Evolutionary conservation across 2,329 filamentous ascomycete genomes (phyloP).

Genomic region (Orbilia oligospora): DNA sequence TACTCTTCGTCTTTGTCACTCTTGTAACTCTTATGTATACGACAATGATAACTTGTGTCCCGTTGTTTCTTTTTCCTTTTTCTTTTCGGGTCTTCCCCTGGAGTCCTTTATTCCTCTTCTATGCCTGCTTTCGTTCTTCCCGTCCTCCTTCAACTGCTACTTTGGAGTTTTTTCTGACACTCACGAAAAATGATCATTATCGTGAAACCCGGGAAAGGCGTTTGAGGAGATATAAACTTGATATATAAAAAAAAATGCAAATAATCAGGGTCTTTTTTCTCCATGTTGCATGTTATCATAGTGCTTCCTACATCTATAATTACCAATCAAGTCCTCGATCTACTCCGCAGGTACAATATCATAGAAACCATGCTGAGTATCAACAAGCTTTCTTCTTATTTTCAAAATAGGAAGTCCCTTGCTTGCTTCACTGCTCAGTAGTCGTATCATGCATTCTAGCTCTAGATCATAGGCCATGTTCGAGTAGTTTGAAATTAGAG

Average conservation of each 20-base stretch:
- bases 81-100: slow-evolving; percentile 13
- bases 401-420: too few species aligned
- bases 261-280: slow-evolving; percentile 26
- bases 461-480: background rate
- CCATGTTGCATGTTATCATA: background rate
- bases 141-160: slow-evolving; percentile 45
- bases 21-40: slow-evolving; percentile 54
- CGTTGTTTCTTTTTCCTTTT: slow-evolving; percentile 6
- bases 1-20: slow-evolving; percentile 38
- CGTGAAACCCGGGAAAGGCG: slow-evolving; percentile 55
- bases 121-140: slow-evolving; percentile 32
- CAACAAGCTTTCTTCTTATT: background rate
- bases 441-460: background rate
- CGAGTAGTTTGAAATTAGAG: background rate
- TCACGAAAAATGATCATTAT: slow-evolving; percentile 37
- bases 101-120: slow-evolving; percentile 7
- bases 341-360: too few species aligned
- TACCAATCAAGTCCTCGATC: background rate
- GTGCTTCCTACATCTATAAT: background rate
- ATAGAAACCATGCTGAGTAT: background rate
- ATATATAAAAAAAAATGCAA: slow-evolving; percentile 45
- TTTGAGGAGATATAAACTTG: slow-evolving; percentile 55
- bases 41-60: slow-evolving; percentile 46
- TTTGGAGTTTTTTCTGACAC: slow-evolving; percentile 52
- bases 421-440: too few species aligned